Percentiles rank a stretch among this genome's conserved stretches.
These are phyloP conservation scores for Venturia nashicola DNA, from an alignment of 2,329 filamentous ascomycete genomes.

Conservation along the genomic window DNA sequence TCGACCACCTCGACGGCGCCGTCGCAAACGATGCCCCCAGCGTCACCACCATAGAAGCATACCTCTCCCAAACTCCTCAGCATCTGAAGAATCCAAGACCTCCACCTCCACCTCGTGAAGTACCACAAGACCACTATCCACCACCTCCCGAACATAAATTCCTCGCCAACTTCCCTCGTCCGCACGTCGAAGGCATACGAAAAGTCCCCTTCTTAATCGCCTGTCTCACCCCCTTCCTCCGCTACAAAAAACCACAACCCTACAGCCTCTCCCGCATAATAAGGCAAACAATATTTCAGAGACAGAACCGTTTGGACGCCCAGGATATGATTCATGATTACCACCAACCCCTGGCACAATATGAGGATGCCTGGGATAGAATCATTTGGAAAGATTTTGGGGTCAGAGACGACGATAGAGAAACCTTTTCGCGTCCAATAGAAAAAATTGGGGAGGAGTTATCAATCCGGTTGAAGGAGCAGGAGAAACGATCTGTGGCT, in stretches of 20 bases:
- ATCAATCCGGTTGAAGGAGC: constrained; percentile 15
- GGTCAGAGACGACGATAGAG: constrained; percentile 14
- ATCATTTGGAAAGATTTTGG: constrained; percentile 18
- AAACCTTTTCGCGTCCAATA: neutral
- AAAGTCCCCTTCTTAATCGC: constrained; percentile 47
- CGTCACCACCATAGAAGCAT: constrained; percentile 15
- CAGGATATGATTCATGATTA: constrained; percentile 31
- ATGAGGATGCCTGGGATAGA: constrained; percentile 39
- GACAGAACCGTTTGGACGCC: constrained; percentile 29
- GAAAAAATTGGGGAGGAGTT: constrained; percentile 15
- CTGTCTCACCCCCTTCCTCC: constrained; percentile 50
- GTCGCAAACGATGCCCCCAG: constrained; percentile 20
- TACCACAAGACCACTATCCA: constrained; percentile 18
- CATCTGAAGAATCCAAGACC: constrained; percentile 24
- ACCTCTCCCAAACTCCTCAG: constrained; percentile 17
- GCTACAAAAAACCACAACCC: constrained; percentile 54
- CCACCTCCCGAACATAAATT: constrained; percentile 25
- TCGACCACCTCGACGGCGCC: constrained; percentile 32
- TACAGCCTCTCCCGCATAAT: constrained; percentile 45
- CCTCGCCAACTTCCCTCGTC: constrained; percentile 40
- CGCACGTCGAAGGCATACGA: constrained; percentile 38
- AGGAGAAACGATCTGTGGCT: constrained; percentile 19
- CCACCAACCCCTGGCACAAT: constrained; percentile 23
- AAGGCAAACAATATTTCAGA: constrained; percentile 35
- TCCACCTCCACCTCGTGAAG: constrained; percentile 20